Evolutionary conservation across 768 basidiomycete species (phyloP), one percentile per base, ranked within the genome.

Genomic region (Rhodotorula graminis): DNA sequence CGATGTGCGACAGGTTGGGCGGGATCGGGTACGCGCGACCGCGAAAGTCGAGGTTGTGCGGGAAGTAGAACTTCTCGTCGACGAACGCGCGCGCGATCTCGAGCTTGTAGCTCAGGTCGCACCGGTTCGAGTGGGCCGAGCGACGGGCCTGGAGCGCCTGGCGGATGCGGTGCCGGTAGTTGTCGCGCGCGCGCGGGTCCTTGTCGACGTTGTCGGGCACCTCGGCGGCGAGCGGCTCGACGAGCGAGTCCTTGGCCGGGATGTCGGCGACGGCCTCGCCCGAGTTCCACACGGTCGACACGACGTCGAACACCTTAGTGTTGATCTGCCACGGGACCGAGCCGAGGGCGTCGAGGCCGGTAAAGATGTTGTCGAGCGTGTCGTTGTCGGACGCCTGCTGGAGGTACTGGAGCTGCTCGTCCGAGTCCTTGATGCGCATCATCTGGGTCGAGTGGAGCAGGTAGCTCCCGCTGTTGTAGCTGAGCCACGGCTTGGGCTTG

Each of bases 11-110:
- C 65, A 99, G 84, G 83, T 97, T 92, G 9, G 94, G 93, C 1
- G 95, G 94, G 56, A 96, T 89, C 19, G 96, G 95, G 80, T 99
- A 99, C 0, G 95, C 93, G 64, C 95, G 89, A 15, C 96, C 96
- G 71, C 95, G 88, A 85, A 98, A 99, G 82, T 99, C 96, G 77
- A 97, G 84, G 81, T 96, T 97, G 81, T 98, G 95, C 0, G 95
- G 94, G 62, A 94, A 84, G 82, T 92, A 98, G 80, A 98, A 88
- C 0, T 83, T 87, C 76, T 96, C 95, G 66, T 87, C 87, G 63
- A 94, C 83, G 85, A 94, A 96, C 89, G 93, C 88, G 63, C 90
- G 86, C 16, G 93, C 93, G 77, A 97, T 95, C 82, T 98, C 95
- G 69, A 99, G 88, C 80, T 93, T 95, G 81, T 97, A 97, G 80